Evolutionary conservation across 2,329 filamentous ascomycete species (phyloP), one percentile per base, ranked within the genome.

Genomic region (Sarocladium strictum): DNA sequence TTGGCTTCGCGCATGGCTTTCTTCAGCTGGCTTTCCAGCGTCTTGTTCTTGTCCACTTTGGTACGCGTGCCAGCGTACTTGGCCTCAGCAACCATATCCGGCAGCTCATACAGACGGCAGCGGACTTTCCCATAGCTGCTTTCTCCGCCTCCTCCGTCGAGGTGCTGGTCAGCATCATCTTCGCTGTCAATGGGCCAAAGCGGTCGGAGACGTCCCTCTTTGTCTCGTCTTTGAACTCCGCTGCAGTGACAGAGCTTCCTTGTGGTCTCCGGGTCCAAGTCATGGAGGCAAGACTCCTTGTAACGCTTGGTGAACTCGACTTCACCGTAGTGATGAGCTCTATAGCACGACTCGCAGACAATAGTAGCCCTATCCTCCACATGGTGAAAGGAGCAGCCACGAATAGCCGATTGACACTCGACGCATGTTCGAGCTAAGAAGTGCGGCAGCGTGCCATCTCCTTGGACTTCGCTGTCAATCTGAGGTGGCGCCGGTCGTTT

Each of bases 321-420:
- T 3, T 65, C 57, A 6, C 65, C 65, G 35, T 67, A 66, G 54
- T 66, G 60, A 1, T 57, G 55, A 3, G 56, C 43, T 23, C 66
- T 56, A 54, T 71, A 72, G 56, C 70, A 73, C 17, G 49, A 52
- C 52, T 72, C 68, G 55, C 68, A 71, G n/a, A 71, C 37, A 2
- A 47, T 15, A 0, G 55, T 54, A 11, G 53, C 50, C 14, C 59
- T 27, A 3, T 54, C 35, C n/a, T 40, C 27, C 0, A 53, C 40
- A 9, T 58, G 59, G 10, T 41, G 23, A 45, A 66, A 71, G 51
- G 62, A 61, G 24, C 61, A 66, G 2, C 65, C 64, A 3, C 61
- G 55, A 21, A 59, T 58, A 2, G 35, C 23, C 7, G 33, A 43
- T 15, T 54, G 7, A n/a, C 63, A 65, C 12, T 59, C 53, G 1